A percentile compares a stretch with the other conserved stretches of the same genome.
These are phyloP conservation scores for Coniochaeta hoffmannii DNA, from an alignment of 2,329 filamentous ascomycete genomes.

Conservation along the genomic window DNA sequence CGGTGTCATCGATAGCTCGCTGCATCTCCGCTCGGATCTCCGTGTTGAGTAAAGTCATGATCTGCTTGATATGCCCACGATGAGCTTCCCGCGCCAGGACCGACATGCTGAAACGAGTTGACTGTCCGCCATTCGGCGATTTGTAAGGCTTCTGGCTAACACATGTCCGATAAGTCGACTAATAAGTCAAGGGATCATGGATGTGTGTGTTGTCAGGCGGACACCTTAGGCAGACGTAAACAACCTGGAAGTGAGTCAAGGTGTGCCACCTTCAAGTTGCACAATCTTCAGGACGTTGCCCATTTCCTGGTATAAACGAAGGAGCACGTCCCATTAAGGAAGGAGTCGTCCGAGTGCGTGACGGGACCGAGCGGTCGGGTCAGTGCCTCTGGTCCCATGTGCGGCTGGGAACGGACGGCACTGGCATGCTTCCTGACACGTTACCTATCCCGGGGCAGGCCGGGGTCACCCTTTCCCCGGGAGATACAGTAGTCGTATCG, in stretches of 20 bases:
- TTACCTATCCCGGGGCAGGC: no score
- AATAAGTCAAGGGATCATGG: neutral
- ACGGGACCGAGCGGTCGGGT: no score
- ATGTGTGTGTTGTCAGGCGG: neutral
- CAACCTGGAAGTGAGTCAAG: neutral
- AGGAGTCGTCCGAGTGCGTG: no score
- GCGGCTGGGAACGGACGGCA: no score
- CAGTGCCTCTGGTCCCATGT: no score
- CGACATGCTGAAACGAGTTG: neutral
- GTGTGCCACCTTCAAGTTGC: no score
- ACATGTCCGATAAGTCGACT: neutral
- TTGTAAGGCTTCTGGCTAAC: neutral
- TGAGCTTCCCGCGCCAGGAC: neutral
- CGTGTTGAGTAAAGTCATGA: neutral
- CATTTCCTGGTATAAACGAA: no score
- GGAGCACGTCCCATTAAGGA: no score
- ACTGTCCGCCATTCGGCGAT: neutral
- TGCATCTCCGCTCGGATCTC: neutral
- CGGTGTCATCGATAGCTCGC: neutral
- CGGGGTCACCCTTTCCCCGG: no score
- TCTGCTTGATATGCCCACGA: neutral
- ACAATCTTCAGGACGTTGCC: no score
- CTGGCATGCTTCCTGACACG: no score
- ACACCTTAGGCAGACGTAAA: neutral
- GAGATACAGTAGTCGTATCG: no score